Evolutionary conservation across 192 early-diverging fungal genomes (phyloP).

Genomic region (Pecoramyces ruminantium): DNA sequence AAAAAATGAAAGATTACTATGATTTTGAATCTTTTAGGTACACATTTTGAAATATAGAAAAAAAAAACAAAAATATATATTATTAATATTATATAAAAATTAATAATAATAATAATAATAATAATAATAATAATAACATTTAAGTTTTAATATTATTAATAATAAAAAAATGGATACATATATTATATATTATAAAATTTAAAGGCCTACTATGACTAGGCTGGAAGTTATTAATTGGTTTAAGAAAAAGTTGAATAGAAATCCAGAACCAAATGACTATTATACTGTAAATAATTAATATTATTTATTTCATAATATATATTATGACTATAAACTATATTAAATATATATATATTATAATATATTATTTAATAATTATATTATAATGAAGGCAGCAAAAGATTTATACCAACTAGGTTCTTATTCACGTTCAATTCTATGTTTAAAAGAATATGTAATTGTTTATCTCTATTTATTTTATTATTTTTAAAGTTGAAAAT

Average conservation of each 20-base stretch:
- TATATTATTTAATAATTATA: too few species aligned
- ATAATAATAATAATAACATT: not conserved
- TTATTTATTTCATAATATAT: too few species aligned
- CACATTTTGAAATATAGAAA: not conserved
- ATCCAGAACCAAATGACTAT: not conserved
- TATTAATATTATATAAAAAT: too few species aligned
- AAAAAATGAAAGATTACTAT: not conserved
- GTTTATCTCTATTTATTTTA: not conserved
- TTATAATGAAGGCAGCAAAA: conserved; percentile 34
- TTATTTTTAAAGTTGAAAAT: too few species aligned
- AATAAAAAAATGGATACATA: not conserved
- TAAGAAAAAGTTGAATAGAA: not conserved
- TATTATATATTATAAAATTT: too few species aligned
- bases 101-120: too few species aligned
- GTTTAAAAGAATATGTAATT: conserved; percentile 34
- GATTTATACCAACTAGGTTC: conserved; percentile 45
- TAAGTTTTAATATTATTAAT: not conserved
- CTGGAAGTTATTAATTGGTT: not conserved
- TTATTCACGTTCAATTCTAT: conserved; percentile 27
- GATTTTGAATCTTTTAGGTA: not conserved
- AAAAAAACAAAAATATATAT: too few species aligned
- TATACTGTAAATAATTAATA: not conserved
- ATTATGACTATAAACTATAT: too few species aligned
- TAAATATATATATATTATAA: too few species aligned
- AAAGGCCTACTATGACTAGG: not conserved